Evolutionary conservation across 2,329 filamentous ascomycete species (phyloP), one percentile per base, ranked within the genome.

Genomic region (Venturia aucupariae): DNA sequence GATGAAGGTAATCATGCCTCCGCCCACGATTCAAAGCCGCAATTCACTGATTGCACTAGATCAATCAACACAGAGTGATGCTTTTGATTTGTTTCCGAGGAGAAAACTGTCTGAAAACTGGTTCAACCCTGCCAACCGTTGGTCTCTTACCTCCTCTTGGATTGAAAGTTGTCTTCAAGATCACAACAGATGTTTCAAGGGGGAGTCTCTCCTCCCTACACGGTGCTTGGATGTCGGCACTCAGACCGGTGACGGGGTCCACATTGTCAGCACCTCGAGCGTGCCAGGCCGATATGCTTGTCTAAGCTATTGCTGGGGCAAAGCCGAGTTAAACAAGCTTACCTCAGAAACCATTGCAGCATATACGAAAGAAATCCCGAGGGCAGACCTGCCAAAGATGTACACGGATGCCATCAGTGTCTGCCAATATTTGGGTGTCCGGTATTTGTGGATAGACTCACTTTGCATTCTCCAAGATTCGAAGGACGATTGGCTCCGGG

Each of bases 401-500:
- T 60, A 41, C 19, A 24, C 6, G n/a, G 41, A 62, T 15, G 61
- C 32, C 19, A 39, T 62, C 22, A 32, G n/a, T 32, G 61, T 62
- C 6, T 46, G 41, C 35, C 30, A 42, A 22, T 39, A 64, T 38
- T 30, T 64, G 27, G 63, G 63, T 5, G 19, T 64, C 30, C 39
- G 54, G 27, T 61, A 64, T 44, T 13, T 64, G 17, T 64, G 63
- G 63, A 61, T 64, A 13, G 63, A 64, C 35, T 64, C 54, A 10
- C 48, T 64, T 24, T 64, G 61, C 30, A 65, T 65, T 19, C 22
- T 64, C 15, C 64, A 65, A 51, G 64, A 65, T 32, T 30, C 30
- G 7, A 48, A 41, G n/a, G 35, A 64, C 7, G 64, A 65, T 30
- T 65, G 64, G 64, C 42, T 27, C 19, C 22, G 30, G 22, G 61